phyloP scores from a whole-genome alignment of 768 basidiomycete genomes.

The Pulveroboletus ravenelii region DNA sequence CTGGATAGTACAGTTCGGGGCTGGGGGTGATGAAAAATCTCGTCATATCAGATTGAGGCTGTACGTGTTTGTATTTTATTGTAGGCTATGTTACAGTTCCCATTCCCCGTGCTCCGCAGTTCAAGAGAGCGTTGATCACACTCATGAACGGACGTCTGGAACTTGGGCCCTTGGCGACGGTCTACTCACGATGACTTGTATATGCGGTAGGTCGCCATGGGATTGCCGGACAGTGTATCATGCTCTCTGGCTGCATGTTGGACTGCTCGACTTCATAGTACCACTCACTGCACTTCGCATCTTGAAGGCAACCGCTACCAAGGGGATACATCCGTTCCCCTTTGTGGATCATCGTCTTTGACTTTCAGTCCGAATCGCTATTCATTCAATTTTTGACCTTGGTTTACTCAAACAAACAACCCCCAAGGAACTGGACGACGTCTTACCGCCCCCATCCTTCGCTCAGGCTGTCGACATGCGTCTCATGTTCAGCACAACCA shows the following conservation, averaged over 20 bases:
- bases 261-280: no score
- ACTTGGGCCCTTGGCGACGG: no score
- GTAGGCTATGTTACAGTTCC: not conserved
- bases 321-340: not conserved
- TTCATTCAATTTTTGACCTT: no score
- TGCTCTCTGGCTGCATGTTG: no score
- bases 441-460: not conserved
- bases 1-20: not conserved
- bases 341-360: not conserved
- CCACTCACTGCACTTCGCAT: not conserved
- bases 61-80: not conserved
- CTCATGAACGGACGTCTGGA: no score
- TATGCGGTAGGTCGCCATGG: no score
- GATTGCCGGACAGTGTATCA: no score
- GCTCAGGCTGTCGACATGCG: slow-evolving; percentile 10
- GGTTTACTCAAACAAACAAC: not conserved
- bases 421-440: not conserved
- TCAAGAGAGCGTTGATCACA: no score
- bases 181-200: no score
- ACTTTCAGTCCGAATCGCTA: no score
- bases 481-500: slow-evolving; percentile 17
- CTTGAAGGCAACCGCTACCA: not conserved
- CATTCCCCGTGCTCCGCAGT: no score
- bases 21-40: not conserved
- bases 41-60: not conserved